Evolutionary conservation across 371 early-diverging fungal genomes (phyloP).

Genomic region (Mortierella sp.): DNA sequence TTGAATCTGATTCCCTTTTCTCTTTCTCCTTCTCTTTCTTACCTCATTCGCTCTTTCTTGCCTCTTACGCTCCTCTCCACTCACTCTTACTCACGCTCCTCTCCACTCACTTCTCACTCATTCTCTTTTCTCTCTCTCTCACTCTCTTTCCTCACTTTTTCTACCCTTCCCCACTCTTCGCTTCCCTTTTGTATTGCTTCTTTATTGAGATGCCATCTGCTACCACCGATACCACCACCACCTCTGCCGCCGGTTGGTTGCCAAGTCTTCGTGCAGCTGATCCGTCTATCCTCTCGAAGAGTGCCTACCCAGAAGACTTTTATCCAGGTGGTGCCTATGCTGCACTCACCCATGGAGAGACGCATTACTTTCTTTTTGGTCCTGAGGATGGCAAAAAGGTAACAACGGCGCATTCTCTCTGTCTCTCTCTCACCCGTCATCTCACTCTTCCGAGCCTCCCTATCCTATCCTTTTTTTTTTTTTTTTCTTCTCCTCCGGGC

Average conservation of each 20-base stretch:
- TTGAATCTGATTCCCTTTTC: too few relatives aligned
- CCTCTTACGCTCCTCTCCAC: neutral
- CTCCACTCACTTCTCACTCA: neutral
- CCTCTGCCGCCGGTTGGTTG: neutral
- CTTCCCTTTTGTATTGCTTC: neutral
- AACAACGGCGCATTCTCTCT: neutral
- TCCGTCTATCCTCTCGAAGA: slow-evolving; percentile 49
- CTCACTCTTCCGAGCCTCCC: too few relatives aligned
- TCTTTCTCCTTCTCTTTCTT: too few relatives aligned
- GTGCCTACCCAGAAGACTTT: slow-evolving; percentile 52
- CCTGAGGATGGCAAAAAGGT: slow-evolving; percentile 49
- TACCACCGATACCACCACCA: neutral
- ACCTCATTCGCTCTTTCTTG: too few relatives aligned
- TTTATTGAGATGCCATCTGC: neutral
- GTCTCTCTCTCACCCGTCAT: too few relatives aligned
- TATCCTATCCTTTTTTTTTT: too few relatives aligned
- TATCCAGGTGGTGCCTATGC: slow-evolving; percentile 47
- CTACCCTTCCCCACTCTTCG: neutral
- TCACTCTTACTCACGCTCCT: slow-evolving; percentile 1
- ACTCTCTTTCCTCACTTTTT: neutral
- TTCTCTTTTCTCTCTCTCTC: neutral
- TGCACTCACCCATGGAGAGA: slow-evolving; percentile 35
- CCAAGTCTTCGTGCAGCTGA: slow-evolving; percentile 53
- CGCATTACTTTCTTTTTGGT: slow-evolving; percentile 45
- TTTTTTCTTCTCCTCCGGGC: too few relatives aligned